Conservation (phyloP, 257 asterid species). For the Primulina tabacum region DNA sequence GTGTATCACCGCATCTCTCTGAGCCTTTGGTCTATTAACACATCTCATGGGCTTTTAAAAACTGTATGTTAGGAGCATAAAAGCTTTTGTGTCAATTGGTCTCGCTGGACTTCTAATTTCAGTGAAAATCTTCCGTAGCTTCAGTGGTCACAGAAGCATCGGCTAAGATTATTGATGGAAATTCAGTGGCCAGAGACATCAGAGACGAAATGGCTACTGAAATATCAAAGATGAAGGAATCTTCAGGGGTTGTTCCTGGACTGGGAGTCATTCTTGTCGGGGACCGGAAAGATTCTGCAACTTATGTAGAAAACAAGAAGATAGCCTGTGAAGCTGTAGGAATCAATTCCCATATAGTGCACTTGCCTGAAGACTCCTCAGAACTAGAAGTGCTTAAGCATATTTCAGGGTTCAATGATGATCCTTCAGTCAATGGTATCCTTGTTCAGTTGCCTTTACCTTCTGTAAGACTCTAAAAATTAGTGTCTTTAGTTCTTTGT, state of each 20-base stretch:
- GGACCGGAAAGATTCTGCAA: slow-evolving; percentile 88
- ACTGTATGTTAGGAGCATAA: no score
- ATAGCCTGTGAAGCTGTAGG: slow-evolving; percentile 80
- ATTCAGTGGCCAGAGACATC: slow-evolving; percentile 58
- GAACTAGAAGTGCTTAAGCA: slow-evolving; percentile 74
- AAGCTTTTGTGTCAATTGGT: no score
- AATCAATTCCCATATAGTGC: slow-evolving; percentile 74
- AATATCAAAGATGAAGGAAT: slow-evolving; percentile 71
- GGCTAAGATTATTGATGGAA: slow-evolving; percentile 76
- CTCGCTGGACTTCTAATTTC: background rate
- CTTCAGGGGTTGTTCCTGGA: slow-evolving; percentile 75
- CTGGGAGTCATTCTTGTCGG: slow-evolving; percentile 91
- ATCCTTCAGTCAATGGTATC: slow-evolving; percentile 83
- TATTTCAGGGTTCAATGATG: slow-evolving; percentile 63
- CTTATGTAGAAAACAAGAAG: slow-evolving; percentile 87
- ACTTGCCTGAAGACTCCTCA: slow-evolving; percentile 63
- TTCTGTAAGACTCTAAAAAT: slow-evolving; percentile 47
- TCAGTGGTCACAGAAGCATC: slow-evolving; percentile 50
- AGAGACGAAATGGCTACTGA: slow-evolving; percentile 77
- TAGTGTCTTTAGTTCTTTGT: background rate
- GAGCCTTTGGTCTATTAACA: background rate
- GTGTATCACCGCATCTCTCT: background rate
- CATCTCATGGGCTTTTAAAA: background rate
- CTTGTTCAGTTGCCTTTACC: slow-evolving; percentile 98
- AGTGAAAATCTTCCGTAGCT: slow-evolving; percentile 35